Conservation (phyloP, 2,329 filamentous ascomycete species). For the Ascosphaera pollenicola region DNA sequence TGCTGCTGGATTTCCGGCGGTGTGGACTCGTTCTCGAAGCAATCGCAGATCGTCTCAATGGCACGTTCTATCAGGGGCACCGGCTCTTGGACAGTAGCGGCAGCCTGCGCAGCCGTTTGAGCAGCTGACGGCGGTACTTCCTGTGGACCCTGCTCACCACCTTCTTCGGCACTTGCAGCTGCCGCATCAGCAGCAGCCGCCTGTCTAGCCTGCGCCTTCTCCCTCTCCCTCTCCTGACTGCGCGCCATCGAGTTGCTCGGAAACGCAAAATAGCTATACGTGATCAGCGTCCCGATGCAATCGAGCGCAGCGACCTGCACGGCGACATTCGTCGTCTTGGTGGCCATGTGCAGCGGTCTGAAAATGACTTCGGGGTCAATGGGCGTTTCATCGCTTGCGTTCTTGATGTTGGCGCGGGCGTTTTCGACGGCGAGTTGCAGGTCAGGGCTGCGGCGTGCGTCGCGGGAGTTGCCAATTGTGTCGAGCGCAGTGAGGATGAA, state of each 20-base stretch:
- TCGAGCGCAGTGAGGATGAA: slow-evolving; percentile 90
- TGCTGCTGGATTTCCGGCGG: slow-evolving; percentile 84
- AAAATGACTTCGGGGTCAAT: slow-evolving; percentile 88
- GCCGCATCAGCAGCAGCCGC: slow-evolving; percentile 7
- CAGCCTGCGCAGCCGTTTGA: slow-evolving; percentile 7
- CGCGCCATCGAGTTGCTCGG: slow-evolving; percentile 22
- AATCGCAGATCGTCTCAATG: slow-evolving; percentile 98
- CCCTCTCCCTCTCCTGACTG: slow-evolving; percentile 5
- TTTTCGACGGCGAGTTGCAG: slow-evolving; percentile 61
- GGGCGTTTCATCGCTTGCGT: slow-evolving; percentile 47
- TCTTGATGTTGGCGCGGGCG: slow-evolving; percentile 68
- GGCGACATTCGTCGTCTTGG: slow-evolving; percentile 63
- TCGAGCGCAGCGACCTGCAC: slow-evolving; percentile 81
- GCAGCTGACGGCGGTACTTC: no score
- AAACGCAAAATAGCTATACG: slow-evolving; percentile 91
- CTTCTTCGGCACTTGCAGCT: slow-evolving; percentile 5
- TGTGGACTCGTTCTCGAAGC: slow-evolving; percentile 92
- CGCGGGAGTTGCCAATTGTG: slow-evolving; percentile 74
- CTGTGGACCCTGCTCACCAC: slow-evolving; percentile 23
- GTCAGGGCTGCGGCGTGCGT: slow-evolving; percentile 69
- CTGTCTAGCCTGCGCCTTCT: background rate
- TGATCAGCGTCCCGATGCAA: slow-evolving; percentile 97
- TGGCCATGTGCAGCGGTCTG: slow-evolving; percentile 70
- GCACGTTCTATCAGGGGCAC: slow-evolving; percentile 76
- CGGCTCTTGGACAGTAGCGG: background rate